Evolutionary conservation across 108 stramenopile genomes (phyloP).

Genomic region (Epipyxis sp.): DNA sequence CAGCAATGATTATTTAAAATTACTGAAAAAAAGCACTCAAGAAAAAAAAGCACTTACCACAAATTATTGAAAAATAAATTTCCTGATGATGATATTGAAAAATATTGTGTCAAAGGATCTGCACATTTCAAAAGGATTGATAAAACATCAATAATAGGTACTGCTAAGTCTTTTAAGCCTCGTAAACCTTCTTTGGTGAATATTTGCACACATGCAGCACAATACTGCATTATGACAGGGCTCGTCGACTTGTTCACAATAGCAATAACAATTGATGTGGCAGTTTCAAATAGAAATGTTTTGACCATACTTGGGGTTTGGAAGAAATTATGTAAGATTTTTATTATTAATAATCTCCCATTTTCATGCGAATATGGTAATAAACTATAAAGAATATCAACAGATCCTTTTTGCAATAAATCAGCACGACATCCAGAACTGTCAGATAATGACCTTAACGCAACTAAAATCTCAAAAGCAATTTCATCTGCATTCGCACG

Average conservation of each 20-base stretch:
- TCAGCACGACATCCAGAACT: constrained; percentile 15
- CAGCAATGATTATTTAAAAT: no score
- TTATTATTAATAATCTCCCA: background rate
- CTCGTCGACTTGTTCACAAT: background rate
- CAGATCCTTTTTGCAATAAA: constrained; percentile 13
- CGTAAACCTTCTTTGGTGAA: constrained; percentile 1
- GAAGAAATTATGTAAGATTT: constrained; percentile 20
- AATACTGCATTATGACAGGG: constrained; percentile 20
- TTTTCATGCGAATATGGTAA: background rate
- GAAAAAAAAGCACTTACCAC: no score
- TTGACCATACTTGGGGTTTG: background rate
- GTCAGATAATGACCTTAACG: constrained; percentile 11
- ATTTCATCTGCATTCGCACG: constrained; percentile 2
- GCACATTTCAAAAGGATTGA: background rate
- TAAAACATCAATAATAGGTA: background rate
- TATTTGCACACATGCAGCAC: background rate
- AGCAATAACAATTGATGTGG: background rate
- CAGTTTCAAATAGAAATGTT: background rate
- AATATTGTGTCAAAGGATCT: constrained; percentile 21
- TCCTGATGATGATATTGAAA: constrained; percentile 1
- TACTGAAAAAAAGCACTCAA: no score
- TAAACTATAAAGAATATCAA: background rate
- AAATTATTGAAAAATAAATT: constrained; percentile 22
- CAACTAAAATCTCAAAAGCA: background rate
- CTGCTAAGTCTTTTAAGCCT: background rate